phyloP scores from a whole-genome alignment of 768 basidiomycete genomes.

The Filobasidium wieringae region DNA sequence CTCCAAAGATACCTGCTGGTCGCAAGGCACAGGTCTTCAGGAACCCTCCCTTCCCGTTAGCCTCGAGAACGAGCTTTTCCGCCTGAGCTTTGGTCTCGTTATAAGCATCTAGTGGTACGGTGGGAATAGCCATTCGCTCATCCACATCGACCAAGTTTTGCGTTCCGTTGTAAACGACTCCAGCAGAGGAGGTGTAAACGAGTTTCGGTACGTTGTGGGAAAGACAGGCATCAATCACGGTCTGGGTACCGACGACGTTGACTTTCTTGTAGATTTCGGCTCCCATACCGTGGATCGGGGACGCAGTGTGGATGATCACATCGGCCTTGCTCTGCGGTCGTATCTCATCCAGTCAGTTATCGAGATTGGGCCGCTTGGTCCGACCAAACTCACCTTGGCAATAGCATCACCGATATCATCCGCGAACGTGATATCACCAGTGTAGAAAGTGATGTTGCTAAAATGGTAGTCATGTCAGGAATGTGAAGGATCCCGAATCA shows the following conservation, averaged over 20 bases:
- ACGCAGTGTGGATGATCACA: conserved; percentile 91
- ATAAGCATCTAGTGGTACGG: conserved; percentile 72
- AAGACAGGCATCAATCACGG: conserved; percentile 69
- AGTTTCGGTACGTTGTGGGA: conserved; percentile 65
- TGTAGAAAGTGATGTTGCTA: conserved; percentile 54
- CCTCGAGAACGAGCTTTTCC: conserved; percentile 66
- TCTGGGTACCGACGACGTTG: conserved; percentile 64
- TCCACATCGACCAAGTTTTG: conserved; percentile 68
- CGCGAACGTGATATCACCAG: conserved; percentile 75
- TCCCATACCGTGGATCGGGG: conserved; percentile 59
- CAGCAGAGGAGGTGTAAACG: conserved; percentile 88
- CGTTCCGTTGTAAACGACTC: conserved; percentile 72
- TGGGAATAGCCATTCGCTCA: conserved; percentile 67
- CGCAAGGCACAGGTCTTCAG: conserved; percentile 79
- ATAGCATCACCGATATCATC: conserved; percentile 61
- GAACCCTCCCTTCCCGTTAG: conserved; percentile 66
- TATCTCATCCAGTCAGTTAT: no score
- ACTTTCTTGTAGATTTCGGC: conserved; percentile 74
- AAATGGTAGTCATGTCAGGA: no score
- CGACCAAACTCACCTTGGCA: conserved; percentile 49
- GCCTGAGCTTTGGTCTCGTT: conserved; percentile 87
- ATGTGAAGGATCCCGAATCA: no score
- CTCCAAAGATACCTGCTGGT: conserved; percentile 92
- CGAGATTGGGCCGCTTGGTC: not conserved
- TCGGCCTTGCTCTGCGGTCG: conserved; percentile 62